phyloP scores from a whole-genome alignment of 169 alveolate species.

The Plasmodium knowlesi region DNA sequence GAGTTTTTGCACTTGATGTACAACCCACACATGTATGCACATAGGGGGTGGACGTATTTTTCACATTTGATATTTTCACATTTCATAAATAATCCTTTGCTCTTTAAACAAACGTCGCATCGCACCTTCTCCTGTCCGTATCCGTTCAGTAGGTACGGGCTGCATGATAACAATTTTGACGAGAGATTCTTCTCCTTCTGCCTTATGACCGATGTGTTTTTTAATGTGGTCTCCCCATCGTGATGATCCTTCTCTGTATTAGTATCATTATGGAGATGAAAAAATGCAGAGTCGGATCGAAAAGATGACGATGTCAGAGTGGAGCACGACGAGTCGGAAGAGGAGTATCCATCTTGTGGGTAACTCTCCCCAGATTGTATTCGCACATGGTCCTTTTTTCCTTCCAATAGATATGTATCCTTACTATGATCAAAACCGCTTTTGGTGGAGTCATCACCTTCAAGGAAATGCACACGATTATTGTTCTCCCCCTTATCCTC shows the following conservation, averaged over 20 bases:
- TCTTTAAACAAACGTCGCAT: conserved; percentile 61
- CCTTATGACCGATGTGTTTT: neutral
- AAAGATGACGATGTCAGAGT: neutral
- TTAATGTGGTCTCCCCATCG: neutral
- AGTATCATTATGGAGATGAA: neutral
- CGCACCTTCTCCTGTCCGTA: neutral
- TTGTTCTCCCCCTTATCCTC: neutral
- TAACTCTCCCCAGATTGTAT: neutral
- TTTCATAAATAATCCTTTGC: conserved; percentile 46
- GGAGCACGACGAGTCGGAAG: neutral
- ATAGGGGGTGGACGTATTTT: conserved; percentile 47
- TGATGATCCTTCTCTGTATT: neutral
- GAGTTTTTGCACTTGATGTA: conserved; percentile 63
- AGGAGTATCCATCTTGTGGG: neutral
- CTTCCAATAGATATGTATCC: neutral
- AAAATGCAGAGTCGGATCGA: neutral
- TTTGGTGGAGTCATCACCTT: neutral
- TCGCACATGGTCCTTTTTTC: neutral
- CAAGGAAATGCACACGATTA: neutral
- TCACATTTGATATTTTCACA: conserved; percentile 33
- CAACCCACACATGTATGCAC: conserved; percentile 73
- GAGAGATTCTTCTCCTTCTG: neutral
- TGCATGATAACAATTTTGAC: neutral
- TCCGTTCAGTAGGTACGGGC: conserved; percentile 30
- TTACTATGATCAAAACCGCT: neutral